These are phyloP conservation scores for Tylopilus sp. DNA, from an alignment of 1,284 basidiomycete genomes.

Conservation along the genomic window DNA sequence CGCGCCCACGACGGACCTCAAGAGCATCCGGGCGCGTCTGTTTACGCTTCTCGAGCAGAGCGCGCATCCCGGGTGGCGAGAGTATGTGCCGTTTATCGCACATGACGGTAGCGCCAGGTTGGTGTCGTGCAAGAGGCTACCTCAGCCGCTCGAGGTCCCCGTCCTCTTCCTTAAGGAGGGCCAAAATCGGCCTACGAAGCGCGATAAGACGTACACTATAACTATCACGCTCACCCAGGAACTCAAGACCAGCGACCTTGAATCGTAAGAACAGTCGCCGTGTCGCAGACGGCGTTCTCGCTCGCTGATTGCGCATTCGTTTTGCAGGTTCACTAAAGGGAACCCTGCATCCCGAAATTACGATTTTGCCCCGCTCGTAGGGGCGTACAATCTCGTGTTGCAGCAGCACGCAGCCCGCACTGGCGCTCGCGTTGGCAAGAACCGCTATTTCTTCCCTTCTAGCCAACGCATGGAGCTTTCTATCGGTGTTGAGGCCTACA, in stretches of 20 bases:
- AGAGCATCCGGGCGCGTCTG: conserved; percentile 48
- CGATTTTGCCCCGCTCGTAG: conserved; percentile 52
- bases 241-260: conserved; percentile 43
- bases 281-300: background rate
- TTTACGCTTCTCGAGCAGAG: conserved; percentile 56
- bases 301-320: background rate
- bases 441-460: conserved; percentile 56
- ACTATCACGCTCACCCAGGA: conserved; percentile 46
- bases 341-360: conserved; percentile 38
- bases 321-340: conserved; percentile 50
- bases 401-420: conserved; percentile 52
- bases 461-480: conserved; percentile 37
- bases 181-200: conserved; percentile 39
- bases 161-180: conserved; percentile 56
- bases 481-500: conserved; percentile 52
- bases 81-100: conserved; percentile 47
- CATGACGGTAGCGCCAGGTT: conserved; percentile 61
- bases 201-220: conserved; percentile 50
- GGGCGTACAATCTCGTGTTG: conserved; percentile 63
- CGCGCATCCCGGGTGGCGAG: conserved; percentile 35
- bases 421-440: conserved; percentile 58
- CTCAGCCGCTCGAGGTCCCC: conserved; percentile 49
- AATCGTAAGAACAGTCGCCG: conserved; percentile 41
- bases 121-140: conserved; percentile 52
- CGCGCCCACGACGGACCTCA: conserved; percentile 47